phyloP scores from a whole-genome alignment of 164 flowering plant species.

The Euptelea pleiosperma region DNA sequence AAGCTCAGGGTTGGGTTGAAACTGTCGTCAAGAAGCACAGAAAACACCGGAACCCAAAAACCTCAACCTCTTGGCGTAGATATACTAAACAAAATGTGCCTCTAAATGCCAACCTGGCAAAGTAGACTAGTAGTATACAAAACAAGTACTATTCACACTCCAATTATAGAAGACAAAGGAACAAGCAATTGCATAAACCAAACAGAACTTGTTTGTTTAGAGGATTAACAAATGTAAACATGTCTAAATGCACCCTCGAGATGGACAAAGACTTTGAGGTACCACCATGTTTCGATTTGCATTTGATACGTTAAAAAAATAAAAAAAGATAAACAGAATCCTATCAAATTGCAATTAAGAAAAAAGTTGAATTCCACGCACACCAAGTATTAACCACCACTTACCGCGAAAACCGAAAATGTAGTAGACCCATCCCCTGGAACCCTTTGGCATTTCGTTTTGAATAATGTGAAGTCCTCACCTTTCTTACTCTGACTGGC shows the following conservation, averaged over 20 bases:
- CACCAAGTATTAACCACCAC: conserved; percentile 4
- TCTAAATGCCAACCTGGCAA: too few relatives aligned
- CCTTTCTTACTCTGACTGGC: conserved; percentile 95
- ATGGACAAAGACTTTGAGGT: background rate
- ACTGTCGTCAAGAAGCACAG: too few relatives aligned
- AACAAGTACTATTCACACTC: too few relatives aligned
- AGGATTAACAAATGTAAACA: background rate
- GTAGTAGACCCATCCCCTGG: conserved; percentile 80
- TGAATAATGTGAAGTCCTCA: conserved; percentile 79
- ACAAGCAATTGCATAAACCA: background rate
- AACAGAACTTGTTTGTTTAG: background rate
- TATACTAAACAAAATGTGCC: too few relatives aligned
- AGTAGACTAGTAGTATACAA: too few relatives aligned
- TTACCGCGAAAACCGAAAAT: conserved; percentile 85
- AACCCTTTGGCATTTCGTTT: conserved; percentile 75
- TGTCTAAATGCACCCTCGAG: background rate
- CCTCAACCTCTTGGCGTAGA: too few relatives aligned
- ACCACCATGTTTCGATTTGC: background rate
- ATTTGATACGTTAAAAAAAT: background rate
- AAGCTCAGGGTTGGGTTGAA: too few relatives aligned
- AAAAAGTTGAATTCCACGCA: too few relatives aligned
- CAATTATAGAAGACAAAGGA: too few relatives aligned
- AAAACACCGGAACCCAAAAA: too few relatives aligned
- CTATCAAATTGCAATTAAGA: too few relatives aligned
- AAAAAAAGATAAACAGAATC: background rate